phyloP scores from a whole-genome alignment of 345 rosid genomes.

The Durio zibethinus region DNA sequence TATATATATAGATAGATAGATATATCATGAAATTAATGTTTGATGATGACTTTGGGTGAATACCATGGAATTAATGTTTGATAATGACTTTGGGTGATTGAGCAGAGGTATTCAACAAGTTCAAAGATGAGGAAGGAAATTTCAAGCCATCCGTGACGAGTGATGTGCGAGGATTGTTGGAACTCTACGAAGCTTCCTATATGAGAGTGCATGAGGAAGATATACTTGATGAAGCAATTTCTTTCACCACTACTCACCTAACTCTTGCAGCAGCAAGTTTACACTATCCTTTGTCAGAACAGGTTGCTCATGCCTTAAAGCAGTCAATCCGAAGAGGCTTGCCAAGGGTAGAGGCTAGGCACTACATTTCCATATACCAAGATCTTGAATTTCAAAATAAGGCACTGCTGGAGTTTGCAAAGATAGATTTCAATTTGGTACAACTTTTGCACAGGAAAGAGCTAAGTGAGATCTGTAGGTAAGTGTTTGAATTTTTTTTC shows the following conservation, averaged over 20 bases:
- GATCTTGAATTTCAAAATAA: background rate
- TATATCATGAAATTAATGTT: no score
- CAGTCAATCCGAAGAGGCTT: slow-evolving; percentile 20
- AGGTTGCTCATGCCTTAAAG: background rate
- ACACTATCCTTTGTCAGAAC: slow-evolving; percentile 10
- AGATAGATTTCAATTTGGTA: slow-evolving; percentile 33
- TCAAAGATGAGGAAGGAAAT: slow-evolving; percentile 22
- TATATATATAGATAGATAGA: no score
- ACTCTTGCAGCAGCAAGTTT: background rate
- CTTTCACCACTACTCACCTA: slow-evolving; percentile 18
- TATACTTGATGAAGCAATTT: slow-evolving; percentile 21
- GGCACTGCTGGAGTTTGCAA: slow-evolving; percentile 26
- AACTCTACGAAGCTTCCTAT: slow-evolving; percentile 34
- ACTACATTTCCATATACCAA: slow-evolving; percentile 18
- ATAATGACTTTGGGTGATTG: background rate
- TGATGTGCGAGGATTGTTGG: slow-evolving; percentile 23
- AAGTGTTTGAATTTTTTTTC: background rate
- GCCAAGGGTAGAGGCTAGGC: slow-evolving; percentile 25
- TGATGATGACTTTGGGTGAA: no score
- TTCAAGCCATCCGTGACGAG: slow-evolving; percentile 18
- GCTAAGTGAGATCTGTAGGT: slow-evolving; percentile 22
- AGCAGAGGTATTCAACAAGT: slow-evolving; percentile 27
- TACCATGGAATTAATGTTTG: background rate
- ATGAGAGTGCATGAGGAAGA: slow-evolving; percentile 22
- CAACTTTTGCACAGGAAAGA: slow-evolving; percentile 26